Base-by-base conservation (phyloP, 768 basidiomycete species). In the Macrolepiota fuliginosa region DNA sequence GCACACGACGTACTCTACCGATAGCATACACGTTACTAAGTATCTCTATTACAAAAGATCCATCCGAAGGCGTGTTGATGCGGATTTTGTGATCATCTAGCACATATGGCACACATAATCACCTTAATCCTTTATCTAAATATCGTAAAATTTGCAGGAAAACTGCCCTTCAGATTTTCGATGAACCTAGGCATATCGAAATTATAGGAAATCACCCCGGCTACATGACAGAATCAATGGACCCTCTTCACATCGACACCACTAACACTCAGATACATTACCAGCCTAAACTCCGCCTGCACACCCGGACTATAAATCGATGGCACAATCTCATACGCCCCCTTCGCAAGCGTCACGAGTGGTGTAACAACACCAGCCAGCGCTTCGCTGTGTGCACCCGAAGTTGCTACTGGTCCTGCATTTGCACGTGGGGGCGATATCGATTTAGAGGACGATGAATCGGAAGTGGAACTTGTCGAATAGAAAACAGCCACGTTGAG, bases 381-480 rank as follows among this genome's bases (percentile, higher is more conserved):
- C 0, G 82, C 77, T 63, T 95, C 92, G 25, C 87, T 82, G 68
- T 95, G 96, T 0, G 89, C 83, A 1, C 93, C 94, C 0, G 94
- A 93, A 0, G 92, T 91, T 1, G 79, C 72, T 4, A 91, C 68
- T 37, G 81, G 81, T 7, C 70, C 68, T 19, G 70, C 56, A 25
- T 66, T 58, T 12, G 49, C 36, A 13, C 40, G 35, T 22, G 37
- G 7, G 11, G 27, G n/a, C n/a, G n/a, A n/a, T n/a, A n/a, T n/a
- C n/a, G n/a, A n/a, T n/a, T n/a, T n/a, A n/a, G n/a, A n/a, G n/a
- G n/a, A n/a, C n/a, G n/a, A 75, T 72, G n/a, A 81, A 58, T 1
- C 6, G 29, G 59, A 27, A 19, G 69, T 63, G 4, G 63, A 65
- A 9, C 72, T 57, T 0, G 76, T 68, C 0, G 78, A 72, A 63